Percentiles rank a stretch among this genome's conserved stretches.
These are phyloP conservation scores for Scleromitrula shiraiana DNA, from an alignment of 2,329 filamentous ascomycete genomes.

Conservation along the genomic window DNA sequence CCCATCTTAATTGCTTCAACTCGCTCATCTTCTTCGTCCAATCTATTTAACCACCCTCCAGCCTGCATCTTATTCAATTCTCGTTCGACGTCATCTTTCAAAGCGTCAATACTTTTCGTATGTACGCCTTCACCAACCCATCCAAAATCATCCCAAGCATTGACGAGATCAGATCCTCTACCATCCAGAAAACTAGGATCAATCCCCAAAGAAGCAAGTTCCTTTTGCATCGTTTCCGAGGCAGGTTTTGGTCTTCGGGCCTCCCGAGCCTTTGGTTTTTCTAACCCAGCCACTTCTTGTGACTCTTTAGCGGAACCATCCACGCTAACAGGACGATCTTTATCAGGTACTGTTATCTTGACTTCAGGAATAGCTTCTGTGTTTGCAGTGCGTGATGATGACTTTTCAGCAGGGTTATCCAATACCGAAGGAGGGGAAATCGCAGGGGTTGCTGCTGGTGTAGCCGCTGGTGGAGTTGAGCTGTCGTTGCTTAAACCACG, in stretches of 20 bases:
- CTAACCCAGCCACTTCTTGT: constrained; percentile 27
- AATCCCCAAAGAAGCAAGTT: constrained; percentile 52
- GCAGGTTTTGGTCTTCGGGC: constrained; percentile 25
- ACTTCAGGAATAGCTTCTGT: constrained; percentile 45
- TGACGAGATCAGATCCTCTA: constrained; percentile 71
- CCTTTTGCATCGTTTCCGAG: constrained; percentile 28
- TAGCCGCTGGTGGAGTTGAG: constrained; percentile 18
- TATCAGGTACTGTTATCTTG: constrained; percentile 45
- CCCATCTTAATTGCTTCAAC: constrained; percentile 79
- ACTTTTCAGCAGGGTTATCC: constrained; percentile 8
- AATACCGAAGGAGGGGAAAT: neutral
- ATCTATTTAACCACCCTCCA: constrained; percentile 81
- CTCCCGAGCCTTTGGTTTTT: constrained; percentile 26
- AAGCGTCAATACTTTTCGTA: constrained; percentile 65
- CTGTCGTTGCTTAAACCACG: constrained; percentile 35
- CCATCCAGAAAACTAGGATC: constrained; percentile 70
- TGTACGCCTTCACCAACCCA: constrained; percentile 77
- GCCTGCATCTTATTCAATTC: constrained; percentile 88
- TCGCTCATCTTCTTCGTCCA: constrained; percentile 80
- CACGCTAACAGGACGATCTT: constrained; percentile 35
- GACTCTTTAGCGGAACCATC: constrained; percentile 32
- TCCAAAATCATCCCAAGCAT: constrained; percentile 77
- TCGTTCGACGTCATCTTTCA: constrained; percentile 76
- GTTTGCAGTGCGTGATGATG: constrained; percentile 23
- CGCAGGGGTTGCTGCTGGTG: constrained; percentile 18